phyloP scores from a whole-genome alignment of 2,329 filamentous ascomycete species.

The Blastomyces parvus region DNA sequence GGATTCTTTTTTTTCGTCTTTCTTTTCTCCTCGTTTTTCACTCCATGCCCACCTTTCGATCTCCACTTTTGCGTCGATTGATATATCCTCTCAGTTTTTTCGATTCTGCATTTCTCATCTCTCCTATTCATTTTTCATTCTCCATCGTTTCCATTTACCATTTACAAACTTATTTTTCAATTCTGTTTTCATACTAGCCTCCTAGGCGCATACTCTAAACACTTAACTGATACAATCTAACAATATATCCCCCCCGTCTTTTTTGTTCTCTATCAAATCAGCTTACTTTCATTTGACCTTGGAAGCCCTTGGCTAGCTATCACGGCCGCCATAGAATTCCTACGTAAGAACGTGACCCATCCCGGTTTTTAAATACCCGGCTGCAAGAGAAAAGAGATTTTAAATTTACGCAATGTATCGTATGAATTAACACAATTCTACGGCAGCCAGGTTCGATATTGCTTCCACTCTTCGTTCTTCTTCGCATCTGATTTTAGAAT shows the following conservation, averaged over 20 bases:
- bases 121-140: not conserved
- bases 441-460: not conserved
- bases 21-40: not conserved
- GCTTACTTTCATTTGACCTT: not conserved
- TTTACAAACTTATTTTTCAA: not conserved
- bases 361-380: not conserved
- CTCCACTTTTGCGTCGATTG: not conserved
- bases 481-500: not conserved
- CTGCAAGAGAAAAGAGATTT: not conserved
- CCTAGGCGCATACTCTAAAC: not conserved
- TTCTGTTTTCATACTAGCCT: not conserved
- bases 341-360: not conserved
- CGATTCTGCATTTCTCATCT: not conserved
- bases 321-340: not conserved
- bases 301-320: too few relatives aligned
- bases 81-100: constrained; percentile 1
- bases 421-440: not conserved
- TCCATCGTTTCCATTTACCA: not conserved
- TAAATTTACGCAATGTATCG: not conserved
- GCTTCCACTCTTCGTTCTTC: not conserved
- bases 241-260: not conserved
- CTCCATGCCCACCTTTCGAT: not conserved
- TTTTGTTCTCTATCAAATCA: not conserved
- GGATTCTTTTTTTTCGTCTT: not conserved
- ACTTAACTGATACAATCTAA: not conserved